phyloP scores from a whole-genome alignment of 1,139 yeast genomes.

The Hanseniaspora sp. region DNA sequence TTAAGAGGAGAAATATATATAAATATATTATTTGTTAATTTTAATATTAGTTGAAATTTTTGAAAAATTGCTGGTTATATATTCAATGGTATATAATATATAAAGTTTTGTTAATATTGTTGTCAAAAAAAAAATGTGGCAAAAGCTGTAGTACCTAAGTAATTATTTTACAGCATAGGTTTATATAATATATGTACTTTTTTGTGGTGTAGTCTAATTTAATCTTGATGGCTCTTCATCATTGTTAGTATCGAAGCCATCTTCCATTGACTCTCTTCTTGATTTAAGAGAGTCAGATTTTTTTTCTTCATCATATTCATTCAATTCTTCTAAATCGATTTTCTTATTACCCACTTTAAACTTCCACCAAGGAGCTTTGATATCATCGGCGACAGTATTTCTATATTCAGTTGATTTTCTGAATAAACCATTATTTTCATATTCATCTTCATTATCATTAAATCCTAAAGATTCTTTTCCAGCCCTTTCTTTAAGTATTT shows the following conservation, averaged over 20 bases:
- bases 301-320: neutral
- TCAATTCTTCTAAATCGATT: neutral
- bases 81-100: no score
- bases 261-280: neutral
- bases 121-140: no score
- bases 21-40: neutral
- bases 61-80: no score
- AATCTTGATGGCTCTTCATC: neutral
- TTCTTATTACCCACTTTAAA: neutral
- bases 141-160: no score
- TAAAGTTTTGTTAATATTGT: neutral
- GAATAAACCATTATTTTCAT: neutral
- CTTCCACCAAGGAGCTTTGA: conserved; percentile 3
- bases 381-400: neutral
- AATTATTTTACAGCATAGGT: no score
- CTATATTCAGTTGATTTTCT: neutral
- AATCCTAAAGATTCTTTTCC: neutral
- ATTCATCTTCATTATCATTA: neutral
- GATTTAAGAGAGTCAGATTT: neutral
- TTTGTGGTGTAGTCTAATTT: no score
- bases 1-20: neutral
- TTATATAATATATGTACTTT: neutral
- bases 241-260: neutral
- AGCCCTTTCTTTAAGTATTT: neutral
- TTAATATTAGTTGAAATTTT: neutral